A percentile compares a stretch with the other conserved stretches of the same genome.
These are phyloP conservation scores for Plenodomus tracheiphilus DNA, from an alignment of 2,329 filamentous ascomycete species.

Conservation along the genomic window DNA sequence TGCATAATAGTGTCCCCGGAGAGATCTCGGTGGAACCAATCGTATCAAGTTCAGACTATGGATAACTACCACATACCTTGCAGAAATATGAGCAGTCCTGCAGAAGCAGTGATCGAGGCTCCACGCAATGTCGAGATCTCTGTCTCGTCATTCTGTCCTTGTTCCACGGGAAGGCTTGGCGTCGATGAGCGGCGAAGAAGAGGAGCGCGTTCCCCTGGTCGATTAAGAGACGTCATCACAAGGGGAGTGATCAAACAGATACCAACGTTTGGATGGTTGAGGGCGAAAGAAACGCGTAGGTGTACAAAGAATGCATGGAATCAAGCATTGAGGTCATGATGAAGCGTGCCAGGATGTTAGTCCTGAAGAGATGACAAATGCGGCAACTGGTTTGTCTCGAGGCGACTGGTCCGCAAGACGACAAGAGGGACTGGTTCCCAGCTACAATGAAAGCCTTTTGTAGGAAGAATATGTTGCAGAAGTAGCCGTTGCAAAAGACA, in stretches of 20 bases:
- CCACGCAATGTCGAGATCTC: conserved; percentile 34
- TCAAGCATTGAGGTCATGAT: conserved; percentile 7
- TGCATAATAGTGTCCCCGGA: too few relatives aligned
- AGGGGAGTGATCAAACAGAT: not conserved
- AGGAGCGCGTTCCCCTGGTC: conserved; percentile 29
- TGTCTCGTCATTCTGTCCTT: conserved; percentile 21
- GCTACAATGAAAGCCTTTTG: too few relatives aligned
- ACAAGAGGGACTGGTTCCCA: not conserved
- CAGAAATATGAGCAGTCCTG: conserved; percentile 63
- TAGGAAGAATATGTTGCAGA: too few relatives aligned
- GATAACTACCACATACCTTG: conserved; percentile 51
- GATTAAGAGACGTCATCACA: not conserved
- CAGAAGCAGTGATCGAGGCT: conserved; percentile 54
- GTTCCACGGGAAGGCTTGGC: conserved; percentile 19
- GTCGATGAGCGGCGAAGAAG: conserved; percentile 29
- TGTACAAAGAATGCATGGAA: conserved; percentile 3
- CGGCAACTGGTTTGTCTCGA: conserved; percentile 15
- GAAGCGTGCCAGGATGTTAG: conserved; percentile 14
- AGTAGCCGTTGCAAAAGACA: too few relatives aligned
- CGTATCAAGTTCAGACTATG: too few relatives aligned
- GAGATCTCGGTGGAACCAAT: too few relatives aligned
- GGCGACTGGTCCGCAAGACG: conserved; percentile 14
- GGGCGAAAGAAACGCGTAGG: not conserved
- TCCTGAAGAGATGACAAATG: conserved; percentile 24
- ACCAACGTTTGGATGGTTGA: not conserved